Evolutionary conservation across 164 flowering plant genomes (phyloP).

Genomic region (Platanus orientalis): DNA sequence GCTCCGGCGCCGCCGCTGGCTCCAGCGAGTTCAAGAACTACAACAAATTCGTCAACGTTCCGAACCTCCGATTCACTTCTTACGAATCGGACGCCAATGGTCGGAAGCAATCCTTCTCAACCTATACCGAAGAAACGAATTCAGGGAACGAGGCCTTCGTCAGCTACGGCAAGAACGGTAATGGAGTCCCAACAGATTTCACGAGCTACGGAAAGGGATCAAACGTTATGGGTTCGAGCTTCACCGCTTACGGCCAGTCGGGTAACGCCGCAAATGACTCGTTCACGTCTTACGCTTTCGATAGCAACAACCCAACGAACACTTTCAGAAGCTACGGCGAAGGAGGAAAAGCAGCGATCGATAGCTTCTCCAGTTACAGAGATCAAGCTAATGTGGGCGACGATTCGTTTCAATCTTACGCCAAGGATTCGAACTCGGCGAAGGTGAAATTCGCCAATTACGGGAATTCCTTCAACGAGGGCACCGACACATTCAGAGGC

Average conservation of each 20-base stretch:
- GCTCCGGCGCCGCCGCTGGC: constrained; percentile 51
- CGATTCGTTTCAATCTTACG: constrained; percentile 68
- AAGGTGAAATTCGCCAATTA: constrained; percentile 52
- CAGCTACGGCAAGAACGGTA: constrained; percentile 59
- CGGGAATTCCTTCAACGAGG: constrained; percentile 65
- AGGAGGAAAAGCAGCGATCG: constrained; percentile 37
- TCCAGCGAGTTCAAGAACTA: constrained; percentile 63
- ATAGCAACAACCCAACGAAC: constrained; percentile 56
- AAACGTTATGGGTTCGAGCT: constrained; percentile 51
- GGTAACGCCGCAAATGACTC: constrained; percentile 56
- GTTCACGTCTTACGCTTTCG: constrained; percentile 43
- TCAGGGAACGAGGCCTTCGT: constrained; percentile 49
- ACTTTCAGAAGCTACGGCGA: constrained; percentile 55
- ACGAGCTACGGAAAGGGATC: constrained; percentile 38
- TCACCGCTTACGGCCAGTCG: constrained; percentile 46
- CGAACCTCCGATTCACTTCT: constrained; percentile 47
- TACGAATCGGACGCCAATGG: constrained; percentile 47
- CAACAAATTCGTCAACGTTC: constrained; percentile 48
- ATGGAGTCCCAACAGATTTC: constrained; percentile 42
- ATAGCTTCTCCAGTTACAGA: constrained; percentile 52
- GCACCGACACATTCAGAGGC: constrained; percentile 55
- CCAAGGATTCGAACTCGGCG: constrained; percentile 40
- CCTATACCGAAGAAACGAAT: constrained; percentile 52
- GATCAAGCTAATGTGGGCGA: constrained; percentile 66
- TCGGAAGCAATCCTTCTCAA: constrained; percentile 40